A percentile compares a stretch with the other conserved stretches of the same genome.
phyloP scores from a whole-genome alignment of 257 asterid species.

The Salvia splendens region DNA sequence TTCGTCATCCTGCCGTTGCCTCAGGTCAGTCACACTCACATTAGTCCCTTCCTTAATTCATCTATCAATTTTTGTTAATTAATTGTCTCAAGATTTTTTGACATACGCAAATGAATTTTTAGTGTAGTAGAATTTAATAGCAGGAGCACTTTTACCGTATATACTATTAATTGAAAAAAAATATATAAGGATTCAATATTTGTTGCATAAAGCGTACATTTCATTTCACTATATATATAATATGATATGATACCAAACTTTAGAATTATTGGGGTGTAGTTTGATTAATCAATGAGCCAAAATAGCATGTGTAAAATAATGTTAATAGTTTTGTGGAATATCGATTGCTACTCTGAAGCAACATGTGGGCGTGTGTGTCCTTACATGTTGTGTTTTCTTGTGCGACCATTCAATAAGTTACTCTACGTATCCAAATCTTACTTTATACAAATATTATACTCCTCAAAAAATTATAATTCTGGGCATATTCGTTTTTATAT shows the following conservation, averaged over 20 bases:
- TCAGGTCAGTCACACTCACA: conserved; percentile 41
- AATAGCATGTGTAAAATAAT: conserved; percentile 39
- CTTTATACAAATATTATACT: too few relatives aligned
- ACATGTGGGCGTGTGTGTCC: neutral
- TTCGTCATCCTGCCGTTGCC: conserved; percentile 96
- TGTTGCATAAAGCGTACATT: too few relatives aligned
- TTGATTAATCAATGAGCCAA: conserved; percentile 37
- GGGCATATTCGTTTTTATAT: too few relatives aligned
- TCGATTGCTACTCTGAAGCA: too few relatives aligned
- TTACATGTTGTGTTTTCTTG: neutral
- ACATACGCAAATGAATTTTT: too few relatives aligned
- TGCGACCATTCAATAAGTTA: neutral
- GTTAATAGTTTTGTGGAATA: conserved; percentile 3
- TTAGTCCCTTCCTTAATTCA: neutral
- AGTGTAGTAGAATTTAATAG: too few relatives aligned
- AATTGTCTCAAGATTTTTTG: too few relatives aligned
- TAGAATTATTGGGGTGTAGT: conserved; percentile 26
- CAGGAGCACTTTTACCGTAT: too few relatives aligned
- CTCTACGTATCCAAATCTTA: neutral
- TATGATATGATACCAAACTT: conserved; percentile 27
- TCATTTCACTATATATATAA: neutral
- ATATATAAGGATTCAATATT: too few relatives aligned
- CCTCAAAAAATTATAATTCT: too few relatives aligned
- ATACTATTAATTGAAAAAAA: too few relatives aligned
- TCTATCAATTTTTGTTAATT: neutral